Percentiles rank a stretch among this genome's conserved stretches.
These are phyloP conservation scores for Neurospora crassa DNA, from an alignment of 2,329 filamentous ascomycete genomes.

Conservation along the genomic window DNA sequence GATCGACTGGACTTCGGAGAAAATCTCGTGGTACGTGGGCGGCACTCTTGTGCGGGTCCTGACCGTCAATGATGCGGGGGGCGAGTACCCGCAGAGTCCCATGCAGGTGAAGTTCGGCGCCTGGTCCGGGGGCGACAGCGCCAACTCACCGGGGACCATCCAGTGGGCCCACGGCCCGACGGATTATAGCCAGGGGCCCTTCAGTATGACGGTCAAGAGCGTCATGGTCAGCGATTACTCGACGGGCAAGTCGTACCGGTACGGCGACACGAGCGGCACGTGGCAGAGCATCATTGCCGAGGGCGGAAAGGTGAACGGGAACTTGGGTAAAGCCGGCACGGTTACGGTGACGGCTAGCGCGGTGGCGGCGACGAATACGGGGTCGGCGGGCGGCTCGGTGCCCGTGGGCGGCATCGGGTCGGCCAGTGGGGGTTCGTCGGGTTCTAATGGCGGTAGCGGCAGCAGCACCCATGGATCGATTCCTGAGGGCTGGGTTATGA, in stretches of 20 bases:
- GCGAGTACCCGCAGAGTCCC: slow-evolving; percentile 87
- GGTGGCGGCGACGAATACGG: slow-evolving; percentile 52
- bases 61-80: slow-evolving; percentile 56
- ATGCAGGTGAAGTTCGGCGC: slow-evolving; percentile 90
- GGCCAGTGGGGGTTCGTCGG: neutral
- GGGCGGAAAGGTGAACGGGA: slow-evolving; percentile 68
- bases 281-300: slow-evolving; percentile 76
- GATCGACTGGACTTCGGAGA: slow-evolving; percentile 79
- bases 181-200: slow-evolving; percentile 76
- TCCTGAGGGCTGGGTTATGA: slow-evolving; percentile 75
- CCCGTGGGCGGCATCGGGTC: slow-evolving; percentile 59
- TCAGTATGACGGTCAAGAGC: slow-evolving; percentile 72
- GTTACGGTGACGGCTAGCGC: slow-evolving; percentile 45
- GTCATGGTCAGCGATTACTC: slow-evolving; percentile 83
- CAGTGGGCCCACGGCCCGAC: slow-evolving; percentile 81
- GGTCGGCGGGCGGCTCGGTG: slow-evolving; percentile 50
- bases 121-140: slow-evolving; percentile 84
- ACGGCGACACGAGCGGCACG: slow-evolving; percentile 65
- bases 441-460: slow-evolving; percentile 33
- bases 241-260: slow-evolving; percentile 76
- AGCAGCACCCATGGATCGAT: slow-evolving; percentile 45
- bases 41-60: slow-evolving; percentile 69
- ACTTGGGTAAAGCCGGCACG: slow-evolving; percentile 44
- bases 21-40: slow-evolving; percentile 81
- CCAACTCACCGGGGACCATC: slow-evolving; percentile 73